Evolutionary conservation across 805 yeast species (phyloP).

Genomic region (Saccharomycopsis oosterbeekiorum): DNA sequence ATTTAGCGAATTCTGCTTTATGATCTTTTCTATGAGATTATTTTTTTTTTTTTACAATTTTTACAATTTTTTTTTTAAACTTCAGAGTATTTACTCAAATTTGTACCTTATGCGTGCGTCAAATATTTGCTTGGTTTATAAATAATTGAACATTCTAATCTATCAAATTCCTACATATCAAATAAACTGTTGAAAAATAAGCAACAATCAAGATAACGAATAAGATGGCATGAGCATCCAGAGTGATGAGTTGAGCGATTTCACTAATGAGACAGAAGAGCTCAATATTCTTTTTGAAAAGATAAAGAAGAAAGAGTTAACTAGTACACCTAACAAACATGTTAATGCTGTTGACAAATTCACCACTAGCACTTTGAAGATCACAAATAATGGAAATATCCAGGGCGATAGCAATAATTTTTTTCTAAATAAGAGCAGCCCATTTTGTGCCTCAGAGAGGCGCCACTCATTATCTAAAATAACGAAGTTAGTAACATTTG

Average conservation of each 20-base stretch:
- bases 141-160: no score
- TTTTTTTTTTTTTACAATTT: neutral
- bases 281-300: slow-evolving; percentile 7
- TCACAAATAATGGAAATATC: neutral
- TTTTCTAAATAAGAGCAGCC: neutral
- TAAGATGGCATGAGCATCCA: slow-evolving; percentile 14
- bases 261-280: slow-evolving; percentile 17
- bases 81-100: no score
- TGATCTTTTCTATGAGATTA: neutral
- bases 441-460: neutral
- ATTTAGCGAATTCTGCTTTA: neutral
- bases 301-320: neutral
- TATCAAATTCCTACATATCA: no score
- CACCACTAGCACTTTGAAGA: no score
- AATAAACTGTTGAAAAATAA: no score
- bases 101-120: neutral
- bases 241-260: slow-evolving; percentile 16
- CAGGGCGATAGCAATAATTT: neutral
- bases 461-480: neutral
- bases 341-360: neutral
- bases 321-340: neutral
- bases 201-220: neutral
- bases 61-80: neutral
- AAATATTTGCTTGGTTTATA: neutral
- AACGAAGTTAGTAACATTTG: neutral